Evolutionary conservation across 129 eudicot genomes (phyloP).

Genomic region (Glebionis coronaria): DNA sequence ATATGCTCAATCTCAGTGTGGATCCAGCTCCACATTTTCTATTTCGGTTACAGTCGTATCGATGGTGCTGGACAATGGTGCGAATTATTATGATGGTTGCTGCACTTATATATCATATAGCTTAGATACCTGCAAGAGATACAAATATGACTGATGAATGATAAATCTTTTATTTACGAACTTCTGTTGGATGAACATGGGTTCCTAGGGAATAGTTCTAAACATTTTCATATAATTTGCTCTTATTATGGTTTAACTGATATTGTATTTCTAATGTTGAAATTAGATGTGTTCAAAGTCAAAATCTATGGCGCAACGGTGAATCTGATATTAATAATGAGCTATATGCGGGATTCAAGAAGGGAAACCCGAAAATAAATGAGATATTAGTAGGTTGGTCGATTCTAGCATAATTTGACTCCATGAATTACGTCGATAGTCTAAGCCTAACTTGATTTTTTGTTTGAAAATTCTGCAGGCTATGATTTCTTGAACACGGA

Average conservation of each 20-base stretch:
- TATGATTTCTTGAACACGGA: slow-evolving; percentile 81
- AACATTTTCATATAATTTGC: too few species aligned
- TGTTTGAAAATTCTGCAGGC: slow-evolving; percentile 39
- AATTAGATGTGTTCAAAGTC: slow-evolving; percentile 66
- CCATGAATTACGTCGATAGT: too few species aligned
- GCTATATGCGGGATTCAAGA: slow-evolving; percentile 65
- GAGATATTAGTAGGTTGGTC: too few species aligned
- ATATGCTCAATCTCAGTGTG: slow-evolving; percentile 61
- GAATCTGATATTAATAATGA: slow-evolving; percentile 73
- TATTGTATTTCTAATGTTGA: slow-evolving; percentile 39
- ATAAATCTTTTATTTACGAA: too few species aligned
- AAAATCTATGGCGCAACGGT: slow-evolving; percentile 78
- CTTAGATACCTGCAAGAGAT: slow-evolving; percentile 8
- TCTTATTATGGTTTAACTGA: slow-evolving; percentile 7
- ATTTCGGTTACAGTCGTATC: slow-evolving; percentile 45
- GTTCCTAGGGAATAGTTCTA: too few species aligned
- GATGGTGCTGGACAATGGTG: slow-evolving; percentile 45
- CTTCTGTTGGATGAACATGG: too few species aligned
- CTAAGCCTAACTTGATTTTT: slow-evolving; percentile 17
- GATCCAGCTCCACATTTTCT: slow-evolving; percentile 49
- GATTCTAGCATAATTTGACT: too few species aligned
- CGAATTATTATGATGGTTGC: neutral
- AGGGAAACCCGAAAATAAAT: too few species aligned
- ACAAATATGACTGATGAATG: slow-evolving; percentile 1
- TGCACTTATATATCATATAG: slow-evolving; percentile 4